Conservation (phyloP, 495 filamentous ascomycete genomes). For the Trypethelium eluteriae region DNA sequence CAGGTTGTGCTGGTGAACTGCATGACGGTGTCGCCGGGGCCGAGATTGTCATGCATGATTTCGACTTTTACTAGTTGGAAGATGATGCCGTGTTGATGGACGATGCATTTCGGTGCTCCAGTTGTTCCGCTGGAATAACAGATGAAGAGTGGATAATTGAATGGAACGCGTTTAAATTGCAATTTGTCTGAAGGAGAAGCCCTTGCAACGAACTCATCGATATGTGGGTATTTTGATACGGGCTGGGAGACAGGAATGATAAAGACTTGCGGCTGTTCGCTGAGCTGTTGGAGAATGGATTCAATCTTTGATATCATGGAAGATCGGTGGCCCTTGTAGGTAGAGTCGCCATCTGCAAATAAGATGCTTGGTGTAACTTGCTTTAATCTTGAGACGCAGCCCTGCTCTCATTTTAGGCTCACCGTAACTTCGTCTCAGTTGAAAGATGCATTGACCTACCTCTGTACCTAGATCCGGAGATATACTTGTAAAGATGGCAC, state of each 20-base stretch:
- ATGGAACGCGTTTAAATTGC: slow-evolving; percentile 53
- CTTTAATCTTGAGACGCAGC: slow-evolving; percentile 61
- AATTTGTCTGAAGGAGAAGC: slow-evolving; percentile 36
- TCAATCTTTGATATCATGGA: slow-evolving; percentile 62
- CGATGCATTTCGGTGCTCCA: slow-evolving; percentile 67
- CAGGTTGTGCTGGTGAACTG: slow-evolving; percentile 51
- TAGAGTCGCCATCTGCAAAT: slow-evolving; percentile 67
- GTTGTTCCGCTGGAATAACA: slow-evolving; percentile 71
- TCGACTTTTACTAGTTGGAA: slow-evolving; percentile 60
- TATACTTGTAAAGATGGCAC: slow-evolving; percentile 63
- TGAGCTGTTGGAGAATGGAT: slow-evolving; percentile 55
- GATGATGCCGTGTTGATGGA: slow-evolving; percentile 61
- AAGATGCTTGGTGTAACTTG: slow-evolving; percentile 65
- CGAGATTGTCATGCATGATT: slow-evolving; percentile 44
- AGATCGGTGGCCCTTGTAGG: slow-evolving; percentile 74
- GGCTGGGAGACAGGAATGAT: slow-evolving; percentile 58
- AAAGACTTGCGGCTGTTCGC: slow-evolving; percentile 51
- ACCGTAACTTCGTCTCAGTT: not conserved
- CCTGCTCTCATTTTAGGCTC: slow-evolving; percentile 58
- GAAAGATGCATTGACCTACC: not conserved
- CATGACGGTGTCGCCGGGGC: slow-evolving; percentile 19
- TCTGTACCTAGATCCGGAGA: slow-evolving; percentile 54
- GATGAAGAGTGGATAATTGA: slow-evolving; percentile 63
- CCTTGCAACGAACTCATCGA: slow-evolving; percentile 46
- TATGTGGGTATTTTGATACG: slow-evolving; percentile 41